phyloP scores from a whole-genome alignment of 768 basidiomycete species.

The Mycena vulgaris region DNA sequence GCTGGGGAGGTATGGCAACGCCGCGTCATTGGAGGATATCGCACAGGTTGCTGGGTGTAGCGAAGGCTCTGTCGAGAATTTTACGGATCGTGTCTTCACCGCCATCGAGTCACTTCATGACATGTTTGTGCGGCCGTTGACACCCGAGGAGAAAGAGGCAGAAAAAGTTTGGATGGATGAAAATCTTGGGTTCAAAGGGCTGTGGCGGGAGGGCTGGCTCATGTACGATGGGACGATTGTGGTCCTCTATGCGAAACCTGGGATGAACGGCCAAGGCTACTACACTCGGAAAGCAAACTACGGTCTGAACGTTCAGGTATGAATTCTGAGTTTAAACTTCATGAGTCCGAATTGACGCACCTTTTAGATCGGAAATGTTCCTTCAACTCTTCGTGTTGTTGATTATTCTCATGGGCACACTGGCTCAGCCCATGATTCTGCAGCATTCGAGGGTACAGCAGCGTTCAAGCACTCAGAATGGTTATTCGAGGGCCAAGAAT shows the following conservation, averaged over 20 bases:
- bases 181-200: slow-evolving; percentile 48
- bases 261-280: slow-evolving; percentile 51
- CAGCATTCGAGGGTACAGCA: slow-evolving; percentile 50
- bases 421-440: slow-evolving; percentile 53
- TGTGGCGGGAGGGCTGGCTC: slow-evolving; percentile 54
- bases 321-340: not conserved
- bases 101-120: slow-evolving; percentile 52
- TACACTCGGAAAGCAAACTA: slow-evolving; percentile 53
- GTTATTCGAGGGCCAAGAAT: slow-evolving; percentile 48
- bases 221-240: slow-evolving; percentile 56
- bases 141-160: slow-evolving; percentile 49
- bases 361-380: slow-evolving; percentile 53
- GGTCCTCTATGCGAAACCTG: no score
- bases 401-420: slow-evolving; percentile 53
- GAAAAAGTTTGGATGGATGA: no score
- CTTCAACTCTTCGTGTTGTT: slow-evolving; percentile 47
- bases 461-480: slow-evolving; percentile 43
- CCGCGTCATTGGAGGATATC: slow-evolving; percentile 47
- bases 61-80: slow-evolving; percentile 48
- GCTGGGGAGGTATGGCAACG: slow-evolving; percentile 50
- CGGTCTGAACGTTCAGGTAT: slow-evolving; percentile 54
- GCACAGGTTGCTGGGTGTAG: slow-evolving; percentile 46
- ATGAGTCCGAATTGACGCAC: slow-evolving; percentile 2
- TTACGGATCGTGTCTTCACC: slow-evolving; percentile 46
- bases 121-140: slow-evolving; percentile 46